Evolutionary conservation across 176 grass and related monocot species (phyloP).

Genomic region (Juncus inflexus): DNA sequence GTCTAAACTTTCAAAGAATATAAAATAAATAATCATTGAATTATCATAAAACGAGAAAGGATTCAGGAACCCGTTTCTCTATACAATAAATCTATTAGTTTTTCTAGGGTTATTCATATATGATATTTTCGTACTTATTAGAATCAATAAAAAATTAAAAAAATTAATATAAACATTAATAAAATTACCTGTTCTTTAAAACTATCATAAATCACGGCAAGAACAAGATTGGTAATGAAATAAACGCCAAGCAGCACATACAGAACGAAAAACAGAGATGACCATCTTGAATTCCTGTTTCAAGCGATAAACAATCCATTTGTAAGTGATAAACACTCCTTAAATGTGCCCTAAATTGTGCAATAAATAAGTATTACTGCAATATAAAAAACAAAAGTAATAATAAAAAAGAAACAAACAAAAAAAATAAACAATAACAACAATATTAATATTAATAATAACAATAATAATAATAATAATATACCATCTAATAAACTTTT

Average conservation of each 20-base stretch:
- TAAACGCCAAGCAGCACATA: constrained; percentile 96
- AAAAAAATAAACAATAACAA: no score
- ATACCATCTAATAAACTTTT: no score
- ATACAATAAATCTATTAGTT: neutral
- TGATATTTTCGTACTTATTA: neutral
- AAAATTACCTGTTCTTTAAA: constrained; percentile 84
- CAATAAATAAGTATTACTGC: constrained; percentile 33
- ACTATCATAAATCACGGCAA: constrained; percentile 98
- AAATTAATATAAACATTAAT: neutral
- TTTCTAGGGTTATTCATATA: constrained; percentile 1
- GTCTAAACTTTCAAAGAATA: neutral
- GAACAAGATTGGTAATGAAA: constrained; percentile 97
- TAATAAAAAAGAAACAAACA: neutral
- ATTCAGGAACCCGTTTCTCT: neutral
- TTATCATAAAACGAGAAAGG: no score
- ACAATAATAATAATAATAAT: no score
- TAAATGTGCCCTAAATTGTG: constrained; percentile 19
- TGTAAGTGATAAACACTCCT: neutral
- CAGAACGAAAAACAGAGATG: constrained; percentile 72
- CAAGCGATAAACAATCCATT: neutral
- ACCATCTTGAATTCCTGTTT: constrained; percentile 92
- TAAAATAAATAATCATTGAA: no score
- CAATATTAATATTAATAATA: no score
- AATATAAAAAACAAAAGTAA: neutral
- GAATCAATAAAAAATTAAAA: constrained; percentile 12